These are phyloP conservation scores for Penicillium fuscoglaucum DNA, from an alignment of 2,329 filamentous ascomycete genomes.

Conservation along the genomic window DNA sequence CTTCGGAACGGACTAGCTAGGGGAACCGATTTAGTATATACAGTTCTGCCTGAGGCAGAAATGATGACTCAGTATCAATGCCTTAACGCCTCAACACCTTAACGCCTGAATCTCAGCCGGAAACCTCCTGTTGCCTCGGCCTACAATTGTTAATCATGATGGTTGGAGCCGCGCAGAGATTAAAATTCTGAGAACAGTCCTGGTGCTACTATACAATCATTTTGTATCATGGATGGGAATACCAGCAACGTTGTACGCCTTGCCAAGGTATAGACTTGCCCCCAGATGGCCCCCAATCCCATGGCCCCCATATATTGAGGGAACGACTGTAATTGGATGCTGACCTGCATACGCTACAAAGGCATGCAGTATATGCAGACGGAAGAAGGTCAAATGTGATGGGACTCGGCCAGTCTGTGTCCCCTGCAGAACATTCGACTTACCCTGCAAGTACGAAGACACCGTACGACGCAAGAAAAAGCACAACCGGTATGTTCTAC, in stretches of 20 bases:
- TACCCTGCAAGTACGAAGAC: conserved; percentile 11
- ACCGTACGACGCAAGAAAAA: background rate
- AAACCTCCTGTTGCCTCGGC: background rate
- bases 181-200: background rate
- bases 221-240: background rate
- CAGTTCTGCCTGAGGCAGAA: background rate
- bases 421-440: conserved; percentile 11
- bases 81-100: background rate
- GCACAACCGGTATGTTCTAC: conserved; percentile 2
- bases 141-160: background rate
- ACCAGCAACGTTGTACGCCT: conserved; percentile 1
- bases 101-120: background rate
- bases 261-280: background rate
- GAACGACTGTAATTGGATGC: background rate
- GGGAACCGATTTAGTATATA: background rate
- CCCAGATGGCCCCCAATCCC: background rate
- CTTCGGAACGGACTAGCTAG: background rate
- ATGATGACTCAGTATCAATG: background rate
- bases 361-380: conserved; percentile 10
- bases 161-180: background rate
- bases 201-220: background rate
- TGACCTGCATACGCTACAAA: background rate
- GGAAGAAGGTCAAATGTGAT: conserved; percentile 19
- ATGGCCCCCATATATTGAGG: background rate
- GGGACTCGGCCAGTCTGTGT: conserved; percentile 12